These are phyloP conservation scores for Talaromyces adpressus DNA, from an alignment of 495 filamentous ascomycete genomes.

Conservation along the genomic window DNA sequence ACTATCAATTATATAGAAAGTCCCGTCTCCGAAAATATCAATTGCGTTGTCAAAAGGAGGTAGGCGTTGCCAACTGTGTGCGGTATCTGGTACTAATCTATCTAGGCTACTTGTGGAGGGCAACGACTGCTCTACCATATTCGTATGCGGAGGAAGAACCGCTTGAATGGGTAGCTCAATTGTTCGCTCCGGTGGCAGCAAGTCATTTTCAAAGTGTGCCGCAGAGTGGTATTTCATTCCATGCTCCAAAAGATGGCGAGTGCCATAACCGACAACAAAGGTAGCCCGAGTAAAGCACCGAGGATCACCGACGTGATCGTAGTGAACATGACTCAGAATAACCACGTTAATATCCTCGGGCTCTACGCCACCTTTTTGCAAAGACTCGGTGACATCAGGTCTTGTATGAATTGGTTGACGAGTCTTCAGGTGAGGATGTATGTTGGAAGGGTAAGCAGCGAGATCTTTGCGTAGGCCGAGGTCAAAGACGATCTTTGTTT, in stretches of 20 bases:
- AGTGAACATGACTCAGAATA: constrained; percentile 44
- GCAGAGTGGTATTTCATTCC: constrained; percentile 3
- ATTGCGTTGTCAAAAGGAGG: constrained; percentile 28
- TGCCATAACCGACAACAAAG: constrained; percentile 27
- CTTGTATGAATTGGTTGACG: neutral
- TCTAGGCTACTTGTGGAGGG: neutral
- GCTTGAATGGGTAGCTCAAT: neutral
- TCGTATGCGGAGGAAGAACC: neutral
- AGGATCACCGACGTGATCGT: constrained; percentile 44
- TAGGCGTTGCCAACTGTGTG: neutral
- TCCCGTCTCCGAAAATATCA: constrained; percentile 31
- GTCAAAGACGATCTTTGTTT: neutral
- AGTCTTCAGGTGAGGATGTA: neutral
- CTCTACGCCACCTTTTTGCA: neutral
- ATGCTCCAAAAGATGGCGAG: neutral
- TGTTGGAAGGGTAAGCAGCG: neutral
- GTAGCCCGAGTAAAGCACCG: constrained; percentile 33
- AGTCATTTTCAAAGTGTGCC: constrained; percentile 1
- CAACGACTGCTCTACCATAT: neutral
- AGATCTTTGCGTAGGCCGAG: neutral
- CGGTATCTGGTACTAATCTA: neutral
- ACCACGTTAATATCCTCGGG: constrained; percentile 32
- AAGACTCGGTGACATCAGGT: neutral
- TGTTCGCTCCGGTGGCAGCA: neutral
- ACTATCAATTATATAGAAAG: constrained; percentile 27